These are phyloP conservation scores for Sugiyamaella xylanicola DNA, from an alignment of 1,139 yeast genomes.

Conservation along the genomic window DNA sequence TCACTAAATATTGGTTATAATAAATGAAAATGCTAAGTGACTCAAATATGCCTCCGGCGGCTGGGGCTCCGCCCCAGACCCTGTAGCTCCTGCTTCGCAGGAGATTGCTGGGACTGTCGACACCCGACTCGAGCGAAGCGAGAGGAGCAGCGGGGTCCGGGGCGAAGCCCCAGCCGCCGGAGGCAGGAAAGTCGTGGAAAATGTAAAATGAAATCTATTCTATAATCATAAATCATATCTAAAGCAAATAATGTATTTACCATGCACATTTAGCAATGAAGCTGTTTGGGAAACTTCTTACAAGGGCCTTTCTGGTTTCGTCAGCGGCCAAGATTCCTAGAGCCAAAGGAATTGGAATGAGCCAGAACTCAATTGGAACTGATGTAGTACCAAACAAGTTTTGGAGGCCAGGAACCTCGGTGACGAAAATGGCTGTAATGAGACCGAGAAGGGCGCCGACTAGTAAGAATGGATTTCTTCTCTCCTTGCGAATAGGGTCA, in stretches of 20 bases:
- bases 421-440: slow-evolving; percentile 50
- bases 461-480: slow-evolving; percentile 41
- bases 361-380: slow-evolving; percentile 54
- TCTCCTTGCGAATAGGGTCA: slow-evolving; percentile 41
- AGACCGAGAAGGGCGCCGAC: slow-evolving; percentile 47
- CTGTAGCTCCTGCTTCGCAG: background rate
- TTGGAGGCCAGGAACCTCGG: slow-evolving; percentile 52
- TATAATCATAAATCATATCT: slow-evolving; percentile 5
- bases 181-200: background rate
- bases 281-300: slow-evolving; percentile 37
- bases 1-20: background rate
- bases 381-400: slow-evolving; percentile 44
- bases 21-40: background rate
- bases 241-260: slow-evolving; percentile 18
- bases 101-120: too few species aligned
- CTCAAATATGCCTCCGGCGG: background rate
- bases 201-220: background rate
- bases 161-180: too few species aligned
- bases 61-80: background rate
- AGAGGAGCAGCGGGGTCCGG: too few species aligned
- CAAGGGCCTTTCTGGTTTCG: slow-evolving; percentile 48
- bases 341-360: slow-evolving; percentile 54
- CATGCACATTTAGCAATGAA: slow-evolving; percentile 29
- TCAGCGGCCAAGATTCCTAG: slow-evolving; percentile 46
- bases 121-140: too few species aligned